Conservation (phyloP, 345 rosid species). For the Heritiera littoralis region DNA sequence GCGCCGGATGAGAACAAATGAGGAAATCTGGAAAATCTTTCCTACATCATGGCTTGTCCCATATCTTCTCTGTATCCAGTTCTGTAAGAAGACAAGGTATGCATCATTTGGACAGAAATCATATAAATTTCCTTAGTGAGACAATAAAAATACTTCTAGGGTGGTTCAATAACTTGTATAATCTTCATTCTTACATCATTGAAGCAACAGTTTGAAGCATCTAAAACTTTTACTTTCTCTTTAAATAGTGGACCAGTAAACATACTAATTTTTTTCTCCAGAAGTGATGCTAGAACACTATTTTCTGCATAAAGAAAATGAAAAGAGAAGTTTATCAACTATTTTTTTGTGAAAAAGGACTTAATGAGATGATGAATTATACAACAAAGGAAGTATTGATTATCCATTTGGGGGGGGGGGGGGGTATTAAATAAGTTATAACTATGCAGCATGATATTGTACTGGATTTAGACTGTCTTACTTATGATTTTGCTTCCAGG, state of each 20-base stretch:
- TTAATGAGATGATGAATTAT: background rate
- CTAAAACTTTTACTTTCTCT: too few relatives aligned
- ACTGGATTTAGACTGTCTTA: conserved; percentile 1
- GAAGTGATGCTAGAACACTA: background rate
- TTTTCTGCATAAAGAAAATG: background rate
- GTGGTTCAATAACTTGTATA: background rate
- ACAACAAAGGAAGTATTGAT: background rate
- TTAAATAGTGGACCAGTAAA: too few relatives aligned
- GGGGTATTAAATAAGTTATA: too few relatives aligned
- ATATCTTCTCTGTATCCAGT: conserved; percentile 84
- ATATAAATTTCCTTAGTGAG: background rate
- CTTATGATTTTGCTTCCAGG: conserved; percentile 47
- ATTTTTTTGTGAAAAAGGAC: background rate
- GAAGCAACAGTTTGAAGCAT: background rate
- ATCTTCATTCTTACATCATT: background rate
- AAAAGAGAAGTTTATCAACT: background rate
- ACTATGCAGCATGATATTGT: background rate
- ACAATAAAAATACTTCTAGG: background rate
- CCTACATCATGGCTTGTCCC: conserved; percentile 96
- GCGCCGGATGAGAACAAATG: conserved; percentile 90
- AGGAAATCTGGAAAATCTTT: conserved; percentile 94
- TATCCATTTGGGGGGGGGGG: background rate
- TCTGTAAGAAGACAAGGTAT: conserved; percentile 92
- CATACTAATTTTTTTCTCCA: too few relatives aligned
- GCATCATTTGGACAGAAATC: background rate